Base-by-base conservation (phyloP, 2,329 filamentous ascomycete species). In the Fusarium palustre region DNA sequence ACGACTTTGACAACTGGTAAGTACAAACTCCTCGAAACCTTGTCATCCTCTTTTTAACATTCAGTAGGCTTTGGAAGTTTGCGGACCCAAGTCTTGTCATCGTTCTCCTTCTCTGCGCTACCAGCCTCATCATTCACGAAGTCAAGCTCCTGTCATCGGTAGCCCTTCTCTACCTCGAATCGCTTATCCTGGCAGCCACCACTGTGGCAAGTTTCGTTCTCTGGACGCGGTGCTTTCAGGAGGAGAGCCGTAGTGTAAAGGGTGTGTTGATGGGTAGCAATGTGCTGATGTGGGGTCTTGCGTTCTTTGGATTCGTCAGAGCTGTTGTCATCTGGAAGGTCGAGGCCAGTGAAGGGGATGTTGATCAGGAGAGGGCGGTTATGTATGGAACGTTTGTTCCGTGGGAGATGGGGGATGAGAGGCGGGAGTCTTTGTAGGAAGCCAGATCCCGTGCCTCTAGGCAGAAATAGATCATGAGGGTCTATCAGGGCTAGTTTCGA, bases 321-420 rank as follows among this genome's bases (percentile, higher is more conserved):
- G 74, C 74, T 0, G 75, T 65, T 36, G 66, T 75, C 8, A 47
- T 79, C 3, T 79, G 76, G 76, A 76, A 61, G 55, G 48, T 66
- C 7, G 69, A 72, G 15, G 13, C 24, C 4, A 22, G 18, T 11
- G 65, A 66, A 6, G 59, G 68, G 6, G 59, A 55, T 5, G n/a
- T 31, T 30, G 55, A 48, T 30, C 42, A 31, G 28, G 25, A 55
- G 52, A 64, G 59, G 36, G 49, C 43, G 10, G 25, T 64, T 18
- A 43, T 64, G 31, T 74, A 74, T 28, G 72, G 72, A 12, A 74
- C 72, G 1, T 70, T 74, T 49, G 57, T 64, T 25, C 54, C 66
- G 5, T 68, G 66, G 67, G 28, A 30, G 8, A 30, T 30, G 28
- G 28, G 28, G 28, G 60, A 55, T 48, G 67, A 59, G 15, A 45